Evolutionary conservation across 176 grass and related monocot species (phyloP), one percentile per base, ranked within the genome.

Genomic region (Thinopyrum elongatum): DNA sequence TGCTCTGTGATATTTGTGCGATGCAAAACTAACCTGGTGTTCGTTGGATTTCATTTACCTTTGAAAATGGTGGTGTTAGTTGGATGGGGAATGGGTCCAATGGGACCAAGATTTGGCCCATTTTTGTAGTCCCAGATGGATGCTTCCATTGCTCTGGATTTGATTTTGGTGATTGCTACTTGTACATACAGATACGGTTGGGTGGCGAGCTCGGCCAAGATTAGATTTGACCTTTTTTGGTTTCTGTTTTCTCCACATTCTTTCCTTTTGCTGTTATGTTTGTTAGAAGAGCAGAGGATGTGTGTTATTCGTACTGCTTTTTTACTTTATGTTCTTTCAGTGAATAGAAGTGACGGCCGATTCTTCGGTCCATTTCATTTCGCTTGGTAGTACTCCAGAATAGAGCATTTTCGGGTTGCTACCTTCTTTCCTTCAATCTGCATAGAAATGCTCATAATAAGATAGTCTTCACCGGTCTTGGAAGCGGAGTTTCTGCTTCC

Each of bases 161-260:
- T 23, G 7, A 53, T 69, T 25, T 16, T 38, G 29, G 8, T 75
- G 58, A 87, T 58, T 87, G 65, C 85, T 60, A 28, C 77, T 35
- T 75, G 77, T 58, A 58, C 17, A 58, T 58, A 58, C 46, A 38
- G 46, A 76, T 11, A 39, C 70, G 59, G 74, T 35, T 26, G 28
- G 79, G 84, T 51, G 64, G 70, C 25, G 27, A 83, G 22, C 22
- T 46, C 25, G 38, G 72, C 74, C 44, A 59, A 53, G 85, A 91
- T 91, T 91, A 31, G 85, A 91, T 91, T 91, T 88, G 85, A 81
- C 85, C 8, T 42, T 77, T 75, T 39, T 61, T 51, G 66, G 13
- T 2, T 29, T 67, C 59, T 87, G 80, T 87, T 81, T 11, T 81
- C 34, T 38, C 10, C 81, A 76, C 69, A 58, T 58, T 58, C 53